A percentile compares a stretch with the other conserved stretches of the same genome.
phyloP scores from a whole-genome alignment of 768 basidiomycete species.

The Psilocybe cyanescens region DNA sequence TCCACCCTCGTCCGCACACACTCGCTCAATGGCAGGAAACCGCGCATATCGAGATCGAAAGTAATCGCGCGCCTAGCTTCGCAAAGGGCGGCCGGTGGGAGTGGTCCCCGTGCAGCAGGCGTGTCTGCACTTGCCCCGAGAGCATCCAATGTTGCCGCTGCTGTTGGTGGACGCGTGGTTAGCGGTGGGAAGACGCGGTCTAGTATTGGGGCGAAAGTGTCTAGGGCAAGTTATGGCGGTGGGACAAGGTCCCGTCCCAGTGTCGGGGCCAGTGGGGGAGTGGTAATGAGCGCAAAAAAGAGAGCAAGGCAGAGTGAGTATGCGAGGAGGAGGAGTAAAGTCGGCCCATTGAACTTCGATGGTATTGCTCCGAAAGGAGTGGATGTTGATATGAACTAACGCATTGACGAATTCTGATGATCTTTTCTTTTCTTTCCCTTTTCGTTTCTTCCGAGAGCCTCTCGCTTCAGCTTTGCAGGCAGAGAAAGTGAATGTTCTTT shows the following conservation, averaged over 20 bases:
- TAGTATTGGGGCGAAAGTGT: conserved; percentile 51
- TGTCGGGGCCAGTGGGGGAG: conserved; percentile 28
- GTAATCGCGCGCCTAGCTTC: conserved; percentile 79
- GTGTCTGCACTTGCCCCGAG: conserved; percentile 27
- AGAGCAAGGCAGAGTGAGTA: conserved; percentile 79
- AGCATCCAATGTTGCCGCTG: conserved; percentile 14
- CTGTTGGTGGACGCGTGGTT: conserved; percentile 8
- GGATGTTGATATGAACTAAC: conserved; percentile 1
- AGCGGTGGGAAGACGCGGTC: conserved; percentile 43
- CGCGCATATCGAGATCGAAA: conserved; percentile 80
- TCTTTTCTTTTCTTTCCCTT: not conserved
- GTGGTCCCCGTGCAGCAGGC: conserved; percentile 25
- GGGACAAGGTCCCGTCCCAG: conserved; percentile 25
- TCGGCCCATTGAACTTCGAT: not conserved
- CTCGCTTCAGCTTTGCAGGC: not conserved
- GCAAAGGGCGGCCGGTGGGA: conserved; percentile 55
- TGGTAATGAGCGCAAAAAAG: conserved; percentile 72
- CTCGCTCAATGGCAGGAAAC: conserved; percentile 56
- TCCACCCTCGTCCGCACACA: conserved; percentile 26
- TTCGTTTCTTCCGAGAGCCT: not conserved
- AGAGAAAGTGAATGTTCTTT: not conserved
- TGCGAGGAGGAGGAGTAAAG: conserved; percentile 53
- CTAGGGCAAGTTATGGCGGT: conserved; percentile 40
- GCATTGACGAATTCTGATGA: not conserved
- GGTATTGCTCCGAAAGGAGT: not conserved